phyloP scores from a whole-genome alignment of 148 eudicot genomes.

The Silene uniflora region DNA sequence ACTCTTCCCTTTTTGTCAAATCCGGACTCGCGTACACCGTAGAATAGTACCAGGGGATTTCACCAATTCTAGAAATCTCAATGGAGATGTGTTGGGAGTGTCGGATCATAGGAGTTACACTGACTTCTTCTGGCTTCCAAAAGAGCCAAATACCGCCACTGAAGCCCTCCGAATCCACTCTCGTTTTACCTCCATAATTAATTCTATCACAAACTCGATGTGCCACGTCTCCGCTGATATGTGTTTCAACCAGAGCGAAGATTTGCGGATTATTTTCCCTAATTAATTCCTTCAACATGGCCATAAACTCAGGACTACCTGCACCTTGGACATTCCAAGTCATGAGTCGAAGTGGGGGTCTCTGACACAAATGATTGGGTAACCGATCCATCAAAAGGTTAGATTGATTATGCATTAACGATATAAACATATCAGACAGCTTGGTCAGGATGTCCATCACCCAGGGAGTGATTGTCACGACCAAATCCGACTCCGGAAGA shows the following conservation, averaged over 20 bases:
- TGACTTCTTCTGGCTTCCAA: neutral
- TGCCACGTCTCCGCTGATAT: neutral
- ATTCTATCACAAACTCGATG: neutral
- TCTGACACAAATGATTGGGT: neutral
- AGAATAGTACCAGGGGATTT: neutral
- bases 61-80: neutral
- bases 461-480: no score
- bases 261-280: neutral
- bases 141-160: no score
- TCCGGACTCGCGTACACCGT: slow-evolving; percentile 6
- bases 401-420: neutral
- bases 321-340: slow-evolving; percentile 15
- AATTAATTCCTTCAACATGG: neutral
- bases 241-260: neutral
- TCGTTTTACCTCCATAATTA: neutral
- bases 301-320: neutral
- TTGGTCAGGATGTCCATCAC: no score
- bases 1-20: rapidly evolving
- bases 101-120: neutral
- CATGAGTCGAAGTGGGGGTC: neutral
- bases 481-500: no score
- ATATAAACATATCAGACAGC: neutral
- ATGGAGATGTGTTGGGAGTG: neutral
- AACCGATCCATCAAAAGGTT: neutral
- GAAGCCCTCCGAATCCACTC: slow-evolving; percentile 5